Base-by-base conservation (phyloP, 495 filamentous ascomycete genomes). In the Talaromyces adpressus region DNA sequence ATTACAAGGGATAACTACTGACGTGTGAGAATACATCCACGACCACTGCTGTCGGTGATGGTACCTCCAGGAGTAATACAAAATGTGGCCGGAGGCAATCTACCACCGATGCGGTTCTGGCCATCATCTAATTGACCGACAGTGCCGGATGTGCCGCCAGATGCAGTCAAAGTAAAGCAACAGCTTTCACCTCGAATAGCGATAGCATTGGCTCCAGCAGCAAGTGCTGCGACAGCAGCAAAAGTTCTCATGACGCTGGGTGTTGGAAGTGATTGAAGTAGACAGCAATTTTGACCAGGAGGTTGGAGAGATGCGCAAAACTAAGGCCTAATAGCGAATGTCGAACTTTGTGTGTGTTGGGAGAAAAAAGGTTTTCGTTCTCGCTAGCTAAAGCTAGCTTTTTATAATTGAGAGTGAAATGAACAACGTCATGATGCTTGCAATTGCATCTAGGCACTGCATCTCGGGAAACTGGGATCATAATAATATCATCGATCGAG, bases 11-110 rank as follows among this genome's bases (percentile, higher is more conserved):
- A 61, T 66, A 41, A 27, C 16, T 32, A 39, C 73, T 73, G 66
- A 84, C 81, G 69, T 29, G 84, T 87, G 30, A 87, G 64, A 64
- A 87, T 81, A 61, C 85, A 89, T 45, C 84, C 83, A 57, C 83
- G 77, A 39, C 81, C 79, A 59, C 70, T 74, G 61, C 66, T 62
- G 66, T 89, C 86, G 22, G 73, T 80, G 65, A 89, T 77, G n/a
- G 57, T 70, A 47, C 81, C 81, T 25, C 71, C 75, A 8, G 69
- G 69, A 57, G 77, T 67, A 65, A 84, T 82, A 62, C 79, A 82
- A 69, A 72, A 84, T 20, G 71, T 67, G 23, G 75, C 73, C 16
- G 71, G 65, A 6, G 73, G 61, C 16, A 81, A 66, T 12, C 71
- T 72, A 51, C 76, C 79, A 45, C 80, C 77, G 64, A 84, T 75